A percentile compares a stretch with the other conserved stretches of the same genome.
Evolutionary conservation across 225 moss, liverwort and hornwort genomes (phyloP).

Genomic region (Pleurozium schreberi): DNA sequence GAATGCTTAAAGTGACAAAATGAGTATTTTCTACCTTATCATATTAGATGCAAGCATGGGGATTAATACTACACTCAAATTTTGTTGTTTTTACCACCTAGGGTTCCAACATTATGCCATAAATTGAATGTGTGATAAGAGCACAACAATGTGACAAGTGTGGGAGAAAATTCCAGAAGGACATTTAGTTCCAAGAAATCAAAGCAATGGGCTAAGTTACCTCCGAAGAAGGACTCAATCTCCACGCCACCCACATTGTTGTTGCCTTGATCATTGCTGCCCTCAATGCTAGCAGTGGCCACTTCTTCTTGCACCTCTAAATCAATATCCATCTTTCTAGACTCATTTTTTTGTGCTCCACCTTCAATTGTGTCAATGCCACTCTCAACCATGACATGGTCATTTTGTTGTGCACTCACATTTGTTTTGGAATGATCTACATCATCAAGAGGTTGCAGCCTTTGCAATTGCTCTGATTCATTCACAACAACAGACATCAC

Average conservation of each 20-base stretch:
- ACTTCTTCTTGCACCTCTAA: not conserved
- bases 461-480: not conserved
- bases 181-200: not conserved
- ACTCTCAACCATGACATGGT: not conserved
- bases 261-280: not conserved
- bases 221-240: not conserved
- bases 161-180: too few species aligned
- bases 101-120: not conserved
- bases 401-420: not conserved
- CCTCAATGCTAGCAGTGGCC: not conserved
- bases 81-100: not conserved
- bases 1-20: not conserved
- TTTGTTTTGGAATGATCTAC: not conserved
- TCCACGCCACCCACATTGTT: not conserved
- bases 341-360: not conserved
- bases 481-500: not conserved
- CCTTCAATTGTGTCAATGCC: not conserved
- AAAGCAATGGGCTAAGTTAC: not conserved
- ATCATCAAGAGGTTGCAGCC: not conserved
- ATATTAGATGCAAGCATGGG: not conserved
- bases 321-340: not conserved
- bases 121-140: not conserved
- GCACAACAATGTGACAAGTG: not conserved
- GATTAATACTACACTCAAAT: not conserved
- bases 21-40: too few species aligned